Evolutionary conservation across 805 yeast genomes (phyloP).

Genomic region (Pichia californica): DNA sequence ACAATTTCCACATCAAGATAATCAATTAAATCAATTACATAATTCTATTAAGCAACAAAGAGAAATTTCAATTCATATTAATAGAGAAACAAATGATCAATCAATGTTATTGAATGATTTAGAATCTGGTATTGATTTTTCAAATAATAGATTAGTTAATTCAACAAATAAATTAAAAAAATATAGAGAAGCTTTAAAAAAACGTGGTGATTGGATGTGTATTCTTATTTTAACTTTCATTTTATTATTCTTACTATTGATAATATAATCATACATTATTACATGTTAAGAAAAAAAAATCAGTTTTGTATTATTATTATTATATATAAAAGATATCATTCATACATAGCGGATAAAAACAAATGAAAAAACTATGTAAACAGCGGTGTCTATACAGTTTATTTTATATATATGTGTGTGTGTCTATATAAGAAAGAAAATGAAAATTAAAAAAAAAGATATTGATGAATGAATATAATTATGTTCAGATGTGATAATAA

Average conservation of each 20-base stretch:
- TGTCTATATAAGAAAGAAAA: too few relatives aligned
- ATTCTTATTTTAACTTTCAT: constrained; percentile 39
- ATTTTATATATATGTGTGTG: too few relatives aligned
- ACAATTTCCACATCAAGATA: constrained; percentile 41
- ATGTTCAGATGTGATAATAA: too few relatives aligned
- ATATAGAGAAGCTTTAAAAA: constrained; percentile 36
- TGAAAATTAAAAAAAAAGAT: too few relatives aligned
- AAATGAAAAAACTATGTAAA: too few relatives aligned
- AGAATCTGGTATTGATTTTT: constrained; percentile 39
- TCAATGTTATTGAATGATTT: constrained; percentile 43
- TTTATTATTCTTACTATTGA: constrained; percentile 36
- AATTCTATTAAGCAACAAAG: constrained; percentile 39
- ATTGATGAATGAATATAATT: too few relatives aligned
- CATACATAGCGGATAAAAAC: too few relatives aligned
- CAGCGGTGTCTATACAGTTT: too few relatives aligned
- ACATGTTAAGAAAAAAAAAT: neutral
- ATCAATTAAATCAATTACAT: constrained; percentile 34
- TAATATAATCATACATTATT: constrained; percentile 26
- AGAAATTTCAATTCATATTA: constrained; percentile 39
- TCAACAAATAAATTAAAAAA: constrained; percentile 36
- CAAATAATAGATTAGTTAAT: constrained; percentile 34
- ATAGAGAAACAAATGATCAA: constrained; percentile 43
- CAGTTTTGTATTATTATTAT: neutral
- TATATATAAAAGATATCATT: too few relatives aligned
- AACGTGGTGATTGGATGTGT: constrained; percentile 44